phyloP scores from a whole-genome alignment of 495 filamentous ascomycete species.

The Umbilicaria muhlenbergii region DNA sequence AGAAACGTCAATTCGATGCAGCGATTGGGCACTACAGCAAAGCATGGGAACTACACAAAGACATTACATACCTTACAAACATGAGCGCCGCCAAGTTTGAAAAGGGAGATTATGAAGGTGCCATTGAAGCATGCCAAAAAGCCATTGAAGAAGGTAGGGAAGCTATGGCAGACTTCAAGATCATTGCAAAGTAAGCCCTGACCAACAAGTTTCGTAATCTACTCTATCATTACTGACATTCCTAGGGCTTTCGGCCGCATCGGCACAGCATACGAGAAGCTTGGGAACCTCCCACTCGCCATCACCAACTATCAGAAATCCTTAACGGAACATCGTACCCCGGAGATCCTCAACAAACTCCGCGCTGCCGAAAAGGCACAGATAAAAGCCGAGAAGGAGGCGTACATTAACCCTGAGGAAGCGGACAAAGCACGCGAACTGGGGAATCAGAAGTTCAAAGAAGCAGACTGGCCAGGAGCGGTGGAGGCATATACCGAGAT shows the following conservation, averaged over 20 bases:
- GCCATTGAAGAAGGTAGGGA: constrained; percentile 79
- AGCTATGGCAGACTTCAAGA: constrained; percentile 86
- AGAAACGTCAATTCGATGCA: constrained; percentile 89
- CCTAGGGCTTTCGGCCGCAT: constrained; percentile 70
- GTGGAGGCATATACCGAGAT: constrained; percentile 94
- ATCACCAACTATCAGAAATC: constrained; percentile 87
- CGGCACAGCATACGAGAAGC: constrained; percentile 79
- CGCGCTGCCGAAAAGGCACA: constrained; percentile 85
- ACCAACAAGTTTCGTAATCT: background rate
- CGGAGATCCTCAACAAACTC: constrained; percentile 84
- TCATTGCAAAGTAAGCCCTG: constrained; percentile 65
- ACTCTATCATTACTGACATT: constrained; percentile 6
- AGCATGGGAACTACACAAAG: constrained; percentile 88
- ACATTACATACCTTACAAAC: constrained; percentile 96
- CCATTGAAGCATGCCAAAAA: constrained; percentile 72
- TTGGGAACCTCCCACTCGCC: constrained; percentile 62
- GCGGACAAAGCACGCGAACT: constrained; percentile 92
- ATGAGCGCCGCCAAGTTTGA: constrained; percentile 87
- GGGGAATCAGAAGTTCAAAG: constrained; percentile 92
- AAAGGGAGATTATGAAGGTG: constrained; percentile 79
- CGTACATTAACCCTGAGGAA: constrained; percentile 80
- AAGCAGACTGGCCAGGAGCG: constrained; percentile 86
- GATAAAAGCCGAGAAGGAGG: constrained; percentile 54
- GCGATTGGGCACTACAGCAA: constrained; percentile 92
- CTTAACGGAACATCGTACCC: constrained; percentile 90